A percentile compares a stretch with the other conserved stretches of the same genome.
Evolutionary conservation across 83 land plant species (phyloP).

Genomic region (Picea abies): DNA sequence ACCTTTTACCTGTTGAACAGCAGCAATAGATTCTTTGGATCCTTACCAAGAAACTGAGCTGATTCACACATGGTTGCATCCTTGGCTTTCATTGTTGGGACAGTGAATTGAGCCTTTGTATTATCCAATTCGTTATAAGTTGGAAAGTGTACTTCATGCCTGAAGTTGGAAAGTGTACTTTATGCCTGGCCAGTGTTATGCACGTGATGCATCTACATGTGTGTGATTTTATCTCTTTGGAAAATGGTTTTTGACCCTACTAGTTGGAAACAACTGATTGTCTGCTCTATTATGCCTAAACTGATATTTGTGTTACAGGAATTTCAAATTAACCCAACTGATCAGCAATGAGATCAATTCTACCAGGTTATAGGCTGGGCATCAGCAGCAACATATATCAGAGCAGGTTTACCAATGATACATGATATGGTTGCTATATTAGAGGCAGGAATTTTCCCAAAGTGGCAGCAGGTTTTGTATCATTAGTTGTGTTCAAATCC

Average conservation of each 20-base stretch:
- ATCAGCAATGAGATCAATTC: conserved; percentile 79
- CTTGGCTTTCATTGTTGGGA: conserved; percentile 87
- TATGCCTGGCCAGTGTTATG: conserved; percentile 69
- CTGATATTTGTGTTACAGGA: no score
- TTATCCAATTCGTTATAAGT: conserved; percentile 22
- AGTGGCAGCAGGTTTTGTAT: no score
- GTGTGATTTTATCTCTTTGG: conserved; percentile 85
- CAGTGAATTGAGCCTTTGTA: conserved; percentile 72
- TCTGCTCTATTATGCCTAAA: no score
- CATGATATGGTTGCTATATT: conserved; percentile 87
- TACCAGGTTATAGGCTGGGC: conserved; percentile 90
- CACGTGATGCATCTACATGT: conserved; percentile 84
- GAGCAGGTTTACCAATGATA: no score
- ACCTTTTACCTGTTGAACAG: not conserved
- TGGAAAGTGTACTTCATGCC: conserved; percentile 41
- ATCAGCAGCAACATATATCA: no score
- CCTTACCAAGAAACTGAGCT: conserved; percentile 82
- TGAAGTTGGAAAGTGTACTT: no score
- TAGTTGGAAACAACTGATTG: no score
- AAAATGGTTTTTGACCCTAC: conserved; percentile 78
- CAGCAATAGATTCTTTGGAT: conserved; percentile 85
- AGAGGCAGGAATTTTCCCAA: no score
- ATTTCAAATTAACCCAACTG: conserved; percentile 7
- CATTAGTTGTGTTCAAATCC: conserved; percentile 51
- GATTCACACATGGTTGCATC: conserved; percentile 94